Evolutionary conservation across 2,329 filamentous ascomycete species (phyloP).

Genomic region (Penicillium sp.): DNA sequence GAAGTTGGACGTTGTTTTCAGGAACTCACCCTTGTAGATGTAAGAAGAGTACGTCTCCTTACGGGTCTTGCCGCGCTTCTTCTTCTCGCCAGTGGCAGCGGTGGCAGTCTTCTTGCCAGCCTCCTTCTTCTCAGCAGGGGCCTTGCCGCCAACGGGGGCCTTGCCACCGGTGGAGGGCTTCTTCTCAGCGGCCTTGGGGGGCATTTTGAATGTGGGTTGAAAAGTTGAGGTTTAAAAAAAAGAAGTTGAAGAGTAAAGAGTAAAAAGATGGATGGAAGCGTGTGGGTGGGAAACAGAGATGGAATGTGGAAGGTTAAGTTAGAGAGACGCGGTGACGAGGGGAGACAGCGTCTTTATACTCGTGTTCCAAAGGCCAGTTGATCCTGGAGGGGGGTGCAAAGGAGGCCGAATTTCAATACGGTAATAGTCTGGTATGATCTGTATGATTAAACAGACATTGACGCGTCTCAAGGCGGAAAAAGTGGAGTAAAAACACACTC

Average conservation of each 20-base stretch:
- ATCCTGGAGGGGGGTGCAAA: slow-evolving; percentile 42
- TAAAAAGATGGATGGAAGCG: slow-evolving; percentile 35
- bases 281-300: slow-evolving; percentile 27
- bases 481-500: slow-evolving; percentile 17
- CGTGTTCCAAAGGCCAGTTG: slow-evolving; percentile 40
- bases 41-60: slow-evolving; percentile 99
- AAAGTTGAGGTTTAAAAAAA: slow-evolving; percentile 25
- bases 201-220: slow-evolving; percentile 65
- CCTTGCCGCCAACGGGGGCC: slow-evolving; percentile 72
- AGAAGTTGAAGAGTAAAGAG: slow-evolving; percentile 14
- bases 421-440: slow-evolving; percentile 42
- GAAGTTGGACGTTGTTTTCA: neutral
- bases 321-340: slow-evolving; percentile 41
- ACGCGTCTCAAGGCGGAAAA: slow-evolving; percentile 20
- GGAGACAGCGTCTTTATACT: slow-evolving; percentile 46
- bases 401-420: slow-evolving; percentile 47
- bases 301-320: slow-evolving; percentile 33
- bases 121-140: slow-evolving; percentile 97
- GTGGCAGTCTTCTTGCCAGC: slow-evolving; percentile 95
- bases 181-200: slow-evolving; percentile 98
- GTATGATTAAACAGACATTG: slow-evolving; percentile 40
- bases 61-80: slow-evolving; percentile 99
- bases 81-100: slow-evolving; percentile 93
- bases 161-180: slow-evolving; percentile 92
- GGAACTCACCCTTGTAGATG: slow-evolving; percentile 93